Evolutionary conservation across 768 basidiomycete genomes (phyloP).

Genomic region (Paxillus ammoniavirescens): DNA sequence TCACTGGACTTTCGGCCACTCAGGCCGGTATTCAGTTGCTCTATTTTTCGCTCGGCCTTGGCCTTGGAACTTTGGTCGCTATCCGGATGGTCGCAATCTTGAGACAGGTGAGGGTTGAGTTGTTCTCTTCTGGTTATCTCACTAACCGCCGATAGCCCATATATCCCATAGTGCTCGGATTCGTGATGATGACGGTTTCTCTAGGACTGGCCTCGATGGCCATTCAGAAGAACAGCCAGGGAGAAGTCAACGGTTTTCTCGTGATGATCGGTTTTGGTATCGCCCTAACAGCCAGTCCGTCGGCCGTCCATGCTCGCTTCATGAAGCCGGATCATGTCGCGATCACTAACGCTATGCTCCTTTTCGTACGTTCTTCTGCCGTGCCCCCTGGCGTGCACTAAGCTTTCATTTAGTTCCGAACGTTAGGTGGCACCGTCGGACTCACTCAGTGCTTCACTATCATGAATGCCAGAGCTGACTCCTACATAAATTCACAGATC

Average conservation of each 20-base stretch:
- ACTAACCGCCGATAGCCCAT: conserved; percentile 32
- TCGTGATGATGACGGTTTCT: conserved; percentile 34
- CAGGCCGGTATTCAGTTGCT: conserved; percentile 47
- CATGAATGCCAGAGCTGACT: conserved; percentile 41
- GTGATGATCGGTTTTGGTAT: conserved; percentile 43
- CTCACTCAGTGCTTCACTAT: conserved; percentile 53
- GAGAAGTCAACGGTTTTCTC: conserved; percentile 41
- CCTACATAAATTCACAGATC: conserved; percentile 29
- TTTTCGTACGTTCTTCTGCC: conserved; percentile 39
- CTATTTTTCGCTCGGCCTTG: conserved; percentile 51
- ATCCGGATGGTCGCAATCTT: conserved; percentile 33
- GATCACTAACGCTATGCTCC: conserved; percentile 39
- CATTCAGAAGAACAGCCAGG: conserved; percentile 37
- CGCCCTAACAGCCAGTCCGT: conserved; percentile 39
- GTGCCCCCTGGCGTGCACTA: too few relatives aligned
- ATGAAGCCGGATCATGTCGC: conserved; percentile 42
- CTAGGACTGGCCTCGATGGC: conserved; percentile 44
- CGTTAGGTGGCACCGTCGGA: conserved; percentile 52
- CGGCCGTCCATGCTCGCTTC: conserved; percentile 46
- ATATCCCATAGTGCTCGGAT: conserved; percentile 41
- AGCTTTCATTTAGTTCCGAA: conserved; percentile 35
- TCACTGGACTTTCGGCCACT: conserved; percentile 38
- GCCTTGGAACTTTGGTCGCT: conserved; percentile 34
- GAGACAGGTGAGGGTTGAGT: conserved; percentile 33
- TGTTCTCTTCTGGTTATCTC: background rate